Percentiles rank a stretch among this genome's conserved stretches.
Conservation (phyloP, 2,329 filamentous ascomycete genomes). For the Arthrobotrys entomopaga region DNA sequence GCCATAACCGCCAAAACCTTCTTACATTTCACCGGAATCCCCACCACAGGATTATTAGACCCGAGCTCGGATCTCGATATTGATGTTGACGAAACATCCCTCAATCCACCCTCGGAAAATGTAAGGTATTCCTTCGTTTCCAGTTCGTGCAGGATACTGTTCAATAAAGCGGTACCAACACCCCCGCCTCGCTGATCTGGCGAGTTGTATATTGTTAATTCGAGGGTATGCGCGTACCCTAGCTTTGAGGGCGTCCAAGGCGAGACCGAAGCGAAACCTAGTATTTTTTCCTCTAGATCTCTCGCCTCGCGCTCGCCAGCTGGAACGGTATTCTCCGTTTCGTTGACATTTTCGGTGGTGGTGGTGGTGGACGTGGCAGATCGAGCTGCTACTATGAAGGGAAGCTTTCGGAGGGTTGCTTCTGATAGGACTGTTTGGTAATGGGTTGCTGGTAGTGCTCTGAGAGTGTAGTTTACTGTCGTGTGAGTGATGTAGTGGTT, state of each 20-base stretch:
- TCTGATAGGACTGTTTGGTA: slow-evolving; percentile 4
- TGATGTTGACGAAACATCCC: too few species aligned
- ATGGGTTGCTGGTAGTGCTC: slow-evolving; percentile 6
- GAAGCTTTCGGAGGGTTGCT: slow-evolving; percentile 10
- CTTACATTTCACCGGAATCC: slow-evolving; percentile 30
- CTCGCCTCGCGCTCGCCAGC: not conserved
- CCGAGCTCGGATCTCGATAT: not conserved
- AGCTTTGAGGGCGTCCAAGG: slow-evolving; percentile 26
- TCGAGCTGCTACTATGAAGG: slow-evolving; percentile 21
- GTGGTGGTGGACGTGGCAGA: not conserved
- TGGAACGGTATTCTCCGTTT: not conserved
- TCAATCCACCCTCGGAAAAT: slow-evolving; percentile 20
- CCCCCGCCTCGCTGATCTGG: slow-evolving; percentile 21
- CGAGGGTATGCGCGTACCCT: slow-evolving; percentile 39
- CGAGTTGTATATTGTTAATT: slow-evolving; percentile 30
- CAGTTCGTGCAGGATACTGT: slow-evolving; percentile 12
- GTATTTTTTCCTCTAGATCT: not conserved
- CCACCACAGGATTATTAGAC: not conserved
- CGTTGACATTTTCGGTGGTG: not conserved
- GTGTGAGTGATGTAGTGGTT: slow-evolving; percentile 37
- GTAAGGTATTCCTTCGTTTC: slow-evolving; percentile 32
- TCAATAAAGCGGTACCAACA: slow-evolving; percentile 12
- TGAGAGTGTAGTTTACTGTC: slow-evolving; percentile 11
- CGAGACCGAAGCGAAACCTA: slow-evolving; percentile 22
- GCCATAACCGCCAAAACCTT: slow-evolving; percentile 38